phyloP scores from a whole-genome alignment of 2,329 filamentous ascomycete genomes.

The Cladosporium sp. region DNA sequence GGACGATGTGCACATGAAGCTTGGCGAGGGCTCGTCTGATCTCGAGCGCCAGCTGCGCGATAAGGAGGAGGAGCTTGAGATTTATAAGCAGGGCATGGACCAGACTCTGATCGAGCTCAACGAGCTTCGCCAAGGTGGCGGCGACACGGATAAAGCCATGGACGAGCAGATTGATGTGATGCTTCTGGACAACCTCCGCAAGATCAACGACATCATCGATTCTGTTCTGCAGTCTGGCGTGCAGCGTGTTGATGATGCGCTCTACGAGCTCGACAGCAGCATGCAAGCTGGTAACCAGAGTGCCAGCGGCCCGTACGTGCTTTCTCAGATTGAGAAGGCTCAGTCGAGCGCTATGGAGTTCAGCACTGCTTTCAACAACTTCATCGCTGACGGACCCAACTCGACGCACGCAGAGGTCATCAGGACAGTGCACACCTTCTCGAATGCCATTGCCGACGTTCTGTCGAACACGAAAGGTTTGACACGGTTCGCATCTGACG shows the following conservation, averaged over 20 bases:
- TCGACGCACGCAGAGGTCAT: slow-evolving; percentile 88
- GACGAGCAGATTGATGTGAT: slow-evolving; percentile 90
- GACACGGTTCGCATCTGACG: slow-evolving; percentile 85
- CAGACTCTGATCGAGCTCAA: slow-evolving; percentile 90
- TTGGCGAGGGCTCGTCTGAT: slow-evolving; percentile 77
- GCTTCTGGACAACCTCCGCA: slow-evolving; percentile 78
- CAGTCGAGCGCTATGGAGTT: slow-evolving; percentile 94
- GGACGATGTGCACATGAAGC: slow-evolving; percentile 75
- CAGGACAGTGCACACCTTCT: slow-evolving; percentile 84
- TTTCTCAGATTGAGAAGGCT: slow-evolving; percentile 97
- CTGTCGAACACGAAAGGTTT: slow-evolving; percentile 96
- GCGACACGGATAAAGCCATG: slow-evolving; percentile 70
- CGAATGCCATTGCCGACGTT: slow-evolving; percentile 87
- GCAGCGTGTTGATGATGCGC: slow-evolving; percentile 87
- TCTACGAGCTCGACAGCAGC: slow-evolving; percentile 94
- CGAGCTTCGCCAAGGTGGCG: slow-evolving; percentile 63
- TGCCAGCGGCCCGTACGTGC: slow-evolving; percentile 86
- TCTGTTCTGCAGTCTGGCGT: slow-evolving; percentile 92
- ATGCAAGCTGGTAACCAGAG: slow-evolving; percentile 99
- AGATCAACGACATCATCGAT: slow-evolving; percentile 97
- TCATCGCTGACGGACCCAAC: slow-evolving; percentile 93
- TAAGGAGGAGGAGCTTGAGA: slow-evolving; percentile 96
- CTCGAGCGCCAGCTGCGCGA: slow-evolving; percentile 81
- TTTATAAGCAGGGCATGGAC: slow-evolving; percentile 98
- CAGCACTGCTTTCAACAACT: slow-evolving; percentile 96